Conservation (phyloP, 805 yeast genomes). For the Candida krabiensis region DNA sequence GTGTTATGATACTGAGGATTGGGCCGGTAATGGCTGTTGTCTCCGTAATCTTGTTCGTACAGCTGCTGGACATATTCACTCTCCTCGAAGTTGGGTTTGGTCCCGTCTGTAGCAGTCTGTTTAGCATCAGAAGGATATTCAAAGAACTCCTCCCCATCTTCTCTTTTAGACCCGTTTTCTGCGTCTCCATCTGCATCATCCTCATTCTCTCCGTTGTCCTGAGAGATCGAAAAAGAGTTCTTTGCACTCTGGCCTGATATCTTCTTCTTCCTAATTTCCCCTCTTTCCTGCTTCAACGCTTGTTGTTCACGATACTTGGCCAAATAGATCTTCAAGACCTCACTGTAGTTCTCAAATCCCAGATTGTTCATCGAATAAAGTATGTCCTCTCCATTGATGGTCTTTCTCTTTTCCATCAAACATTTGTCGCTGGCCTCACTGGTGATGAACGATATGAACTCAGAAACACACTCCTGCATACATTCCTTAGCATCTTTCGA, state of each 20-base stretch:
- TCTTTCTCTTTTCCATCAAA: conserved; percentile 62
- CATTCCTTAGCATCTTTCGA: conserved; percentile 80
- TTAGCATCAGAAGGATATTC: conserved; percentile 11
- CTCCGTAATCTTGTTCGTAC: conserved; percentile 33
- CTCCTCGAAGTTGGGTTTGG: conserved; percentile 6
- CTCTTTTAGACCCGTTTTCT: conserved; percentile 5
- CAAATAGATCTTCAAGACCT: conserved; percentile 63
- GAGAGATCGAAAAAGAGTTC: background rate
- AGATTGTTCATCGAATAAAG: conserved; percentile 61
- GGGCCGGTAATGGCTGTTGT: conserved; percentile 28
- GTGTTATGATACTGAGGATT: conserved; percentile 32
- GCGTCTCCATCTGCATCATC: conserved; percentile 13
- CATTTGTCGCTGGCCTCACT: conserved; percentile 67
- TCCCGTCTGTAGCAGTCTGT: conserved; percentile 1
- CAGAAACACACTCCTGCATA: conserved; percentile 61
- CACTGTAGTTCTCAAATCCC: conserved; percentile 71
- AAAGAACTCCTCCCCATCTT: conserved; percentile 21
- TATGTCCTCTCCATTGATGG: conserved; percentile 70
- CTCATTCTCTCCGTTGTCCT: conserved; percentile 4
- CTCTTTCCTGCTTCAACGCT: conserved; percentile 67
- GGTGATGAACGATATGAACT: conserved; percentile 67
- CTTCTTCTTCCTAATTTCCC: conserved; percentile 43
- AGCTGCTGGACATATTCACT: conserved; percentile 32
- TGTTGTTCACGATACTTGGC: conserved; percentile 75
- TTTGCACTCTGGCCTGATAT: conserved; percentile 7